These are phyloP conservation scores for Trypanosoma brucei DNA, from an alignment of 208 protist genomes.

Conservation along the genomic window DNA sequence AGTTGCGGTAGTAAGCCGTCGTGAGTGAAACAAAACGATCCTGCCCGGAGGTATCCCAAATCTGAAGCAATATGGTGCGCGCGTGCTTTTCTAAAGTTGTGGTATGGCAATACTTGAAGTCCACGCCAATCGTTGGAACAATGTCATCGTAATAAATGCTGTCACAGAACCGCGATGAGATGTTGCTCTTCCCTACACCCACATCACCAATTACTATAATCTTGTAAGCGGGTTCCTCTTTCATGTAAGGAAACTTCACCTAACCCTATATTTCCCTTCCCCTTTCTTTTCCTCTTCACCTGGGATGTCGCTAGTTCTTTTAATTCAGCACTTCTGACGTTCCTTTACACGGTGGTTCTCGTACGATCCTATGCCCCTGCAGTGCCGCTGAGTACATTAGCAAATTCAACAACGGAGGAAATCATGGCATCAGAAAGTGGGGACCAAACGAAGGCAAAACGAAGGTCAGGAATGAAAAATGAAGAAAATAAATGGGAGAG, in stretches of 20 bases:
- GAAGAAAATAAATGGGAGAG: conserved; percentile 9
- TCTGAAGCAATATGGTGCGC: conserved; percentile 73
- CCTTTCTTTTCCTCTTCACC: too few species aligned
- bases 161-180: conserved; percentile 84
- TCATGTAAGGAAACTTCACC: conserved; percentile 29
- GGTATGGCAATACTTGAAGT: conserved; percentile 84
- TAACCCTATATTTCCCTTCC: not conserved
- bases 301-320: not conserved
- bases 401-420: too few species aligned
- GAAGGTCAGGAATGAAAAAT: not conserved
- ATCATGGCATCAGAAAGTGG: too few species aligned
- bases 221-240: conserved; percentile 86
- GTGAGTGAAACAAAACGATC: conserved; percentile 88
- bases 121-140: conserved; percentile 82
- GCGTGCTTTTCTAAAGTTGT: conserved; percentile 65
- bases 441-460: not conserved
- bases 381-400: too few species aligned
- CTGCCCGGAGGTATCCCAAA: conserved; percentile 90
- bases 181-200: conserved; percentile 91
- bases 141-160: conserved; percentile 75
- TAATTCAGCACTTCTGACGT: not conserved
- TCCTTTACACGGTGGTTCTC: too few species aligned
- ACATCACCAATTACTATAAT: conserved; percentile 87
- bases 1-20: conserved; percentile 91
- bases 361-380: too few species aligned